A percentile compares a stretch with the other conserved stretches of the same genome.
These are phyloP conservation scores for Tylopilus sp. DNA, from an alignment of 768 basidiomycete genomes.

Conservation along the genomic window DNA sequence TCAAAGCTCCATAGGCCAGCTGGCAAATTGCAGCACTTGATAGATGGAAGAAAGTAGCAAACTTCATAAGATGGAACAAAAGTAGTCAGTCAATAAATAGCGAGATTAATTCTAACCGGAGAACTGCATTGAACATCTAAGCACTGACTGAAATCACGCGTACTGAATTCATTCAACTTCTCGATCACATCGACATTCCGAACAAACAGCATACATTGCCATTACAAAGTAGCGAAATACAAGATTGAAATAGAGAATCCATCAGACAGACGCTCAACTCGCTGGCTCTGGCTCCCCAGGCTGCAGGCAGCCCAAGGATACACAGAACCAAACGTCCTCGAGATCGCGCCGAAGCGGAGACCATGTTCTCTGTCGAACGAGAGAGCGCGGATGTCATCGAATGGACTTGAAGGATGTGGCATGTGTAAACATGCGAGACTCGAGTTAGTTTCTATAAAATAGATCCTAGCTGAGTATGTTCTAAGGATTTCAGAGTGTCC, in stretches of 20 bases:
- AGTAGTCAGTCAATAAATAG: too few species aligned
- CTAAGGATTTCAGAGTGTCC: constrained; percentile 38
- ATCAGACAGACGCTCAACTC: constrained; percentile 65
- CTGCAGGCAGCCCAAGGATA: constrained; percentile 27
- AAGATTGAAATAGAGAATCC: constrained; percentile 34
- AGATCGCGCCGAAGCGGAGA: constrained; percentile 35
- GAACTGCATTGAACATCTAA: too few species aligned
- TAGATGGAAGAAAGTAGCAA: constrained; percentile 21
- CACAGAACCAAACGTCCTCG: constrained; percentile 61
- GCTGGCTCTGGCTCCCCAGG: constrained; percentile 36
- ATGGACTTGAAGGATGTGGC: constrained; percentile 68
- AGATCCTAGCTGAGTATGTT: constrained; percentile 83
- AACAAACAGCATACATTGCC: too few species aligned
- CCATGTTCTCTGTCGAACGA: constrained; percentile 69
- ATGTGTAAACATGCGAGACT: constrained; percentile 79
- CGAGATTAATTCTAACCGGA: too few species aligned
- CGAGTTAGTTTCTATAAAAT: constrained; percentile 77
- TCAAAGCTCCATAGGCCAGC: constrained; percentile 50
- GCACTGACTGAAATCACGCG: too few species aligned
- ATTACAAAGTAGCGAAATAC: too few species aligned
- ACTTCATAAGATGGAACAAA: constrained; percentile 9
- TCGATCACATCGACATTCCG: too few species aligned
- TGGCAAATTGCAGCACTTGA: constrained; percentile 30
- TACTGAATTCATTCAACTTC: too few species aligned
- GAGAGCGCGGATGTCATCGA: constrained; percentile 65